phyloP scores from a whole-genome alignment of 1,284 basidiomycete species.

The Leccinum solheimii region DNA sequence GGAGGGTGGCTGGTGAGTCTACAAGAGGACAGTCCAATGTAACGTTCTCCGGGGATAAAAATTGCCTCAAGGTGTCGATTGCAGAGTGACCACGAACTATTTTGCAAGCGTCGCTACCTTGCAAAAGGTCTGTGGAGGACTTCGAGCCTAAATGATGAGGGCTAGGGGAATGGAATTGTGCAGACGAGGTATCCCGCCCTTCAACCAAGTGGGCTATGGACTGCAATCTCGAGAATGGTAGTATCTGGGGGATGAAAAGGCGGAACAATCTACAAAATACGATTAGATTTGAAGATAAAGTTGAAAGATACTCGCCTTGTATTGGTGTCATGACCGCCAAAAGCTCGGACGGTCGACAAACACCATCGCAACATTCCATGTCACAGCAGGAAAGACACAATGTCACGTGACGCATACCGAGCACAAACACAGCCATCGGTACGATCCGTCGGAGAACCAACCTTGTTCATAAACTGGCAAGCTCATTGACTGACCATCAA shows the following conservation, averaged over 20 bases:
- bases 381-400: slow-evolving; percentile 28
- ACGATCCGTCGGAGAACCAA: slow-evolving; percentile 26
- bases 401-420: background rate
- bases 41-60: slow-evolving; percentile 31
- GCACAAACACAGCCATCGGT: slow-evolving; percentile 12
- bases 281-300: background rate
- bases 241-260: no score
- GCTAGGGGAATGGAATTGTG: background rate
- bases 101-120: background rate
- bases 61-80: slow-evolving; percentile 28
- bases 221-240: slow-evolving; percentile 7
- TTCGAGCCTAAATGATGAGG: background rate
- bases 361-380: slow-evolving; percentile 59
- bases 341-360: slow-evolving; percentile 20
- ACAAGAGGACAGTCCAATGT: slow-evolving; percentile 21
- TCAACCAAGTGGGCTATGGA: no score
- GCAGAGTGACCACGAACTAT: slow-evolving; percentile 10
- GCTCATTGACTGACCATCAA: slow-evolving; percentile 16
- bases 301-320: slow-evolving; percentile 6
- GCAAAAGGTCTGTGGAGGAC: background rate
- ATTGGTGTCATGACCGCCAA: slow-evolving; percentile 19
- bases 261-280: slow-evolving; percentile 7
- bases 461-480: slow-evolving; percentile 33
- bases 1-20: slow-evolving; percentile 34
- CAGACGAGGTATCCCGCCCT: background rate